Percentiles rank a stretch among this genome's conserved stretches.
Conservation (phyloP, 2,329 filamentous ascomycete genomes). For the Pseudogymnoascus destructans region DNA sequence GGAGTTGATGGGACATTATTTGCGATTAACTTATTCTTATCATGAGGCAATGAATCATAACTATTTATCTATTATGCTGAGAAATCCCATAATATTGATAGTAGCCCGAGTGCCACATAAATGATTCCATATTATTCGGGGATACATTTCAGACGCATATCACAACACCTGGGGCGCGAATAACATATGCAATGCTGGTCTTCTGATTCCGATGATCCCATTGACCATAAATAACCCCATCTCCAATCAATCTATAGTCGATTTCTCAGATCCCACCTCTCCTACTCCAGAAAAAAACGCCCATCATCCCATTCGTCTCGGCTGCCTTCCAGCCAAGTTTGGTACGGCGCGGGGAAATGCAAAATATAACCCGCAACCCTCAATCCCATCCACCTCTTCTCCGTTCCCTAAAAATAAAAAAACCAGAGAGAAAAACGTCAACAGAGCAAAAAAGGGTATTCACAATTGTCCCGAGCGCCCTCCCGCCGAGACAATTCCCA, state of each 20-base stretch:
- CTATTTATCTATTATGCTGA: background rate
- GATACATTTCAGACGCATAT: background rate
- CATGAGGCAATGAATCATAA: background rate
- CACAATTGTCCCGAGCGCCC: constrained; percentile 1
- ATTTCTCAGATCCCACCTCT: background rate
- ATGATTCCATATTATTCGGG: background rate
- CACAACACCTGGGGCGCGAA: background rate
- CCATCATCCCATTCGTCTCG: background rate
- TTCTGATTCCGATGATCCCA: background rate
- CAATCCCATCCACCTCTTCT: background rate
- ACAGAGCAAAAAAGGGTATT: constrained; percentile 4
- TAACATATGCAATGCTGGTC: background rate
- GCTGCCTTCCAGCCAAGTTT: background rate
- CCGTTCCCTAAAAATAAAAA: background rate
- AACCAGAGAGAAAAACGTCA: background rate
- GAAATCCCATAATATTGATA: background rate
- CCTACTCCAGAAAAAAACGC: constrained; percentile 2
- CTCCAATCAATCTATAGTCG: constrained; percentile 3
- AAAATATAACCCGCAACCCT: background rate
- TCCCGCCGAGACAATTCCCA: constrained; percentile 4
- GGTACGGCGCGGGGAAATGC: background rate
- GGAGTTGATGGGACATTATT: background rate
- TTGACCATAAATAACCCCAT: background rate
- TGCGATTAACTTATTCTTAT: background rate
- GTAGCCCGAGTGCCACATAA: background rate